Conservation (phyloP, 163 green algal species). For the Scenedesmus sp. region DNA sequence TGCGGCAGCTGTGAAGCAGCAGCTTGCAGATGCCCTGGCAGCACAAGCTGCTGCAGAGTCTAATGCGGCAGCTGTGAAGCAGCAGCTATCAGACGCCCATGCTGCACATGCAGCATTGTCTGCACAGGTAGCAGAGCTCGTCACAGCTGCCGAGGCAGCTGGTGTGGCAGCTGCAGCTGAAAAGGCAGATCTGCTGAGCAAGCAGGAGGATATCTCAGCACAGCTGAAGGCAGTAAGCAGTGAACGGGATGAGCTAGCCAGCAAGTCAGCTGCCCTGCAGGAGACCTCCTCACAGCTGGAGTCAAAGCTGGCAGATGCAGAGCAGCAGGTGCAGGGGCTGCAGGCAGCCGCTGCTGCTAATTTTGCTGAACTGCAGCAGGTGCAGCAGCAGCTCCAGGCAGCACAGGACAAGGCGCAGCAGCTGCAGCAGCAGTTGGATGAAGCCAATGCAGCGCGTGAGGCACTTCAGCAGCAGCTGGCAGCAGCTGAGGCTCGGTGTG, state of each 20-base stretch:
- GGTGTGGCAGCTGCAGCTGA: neutral
- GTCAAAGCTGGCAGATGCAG: neutral
- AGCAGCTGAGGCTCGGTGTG: neutral
- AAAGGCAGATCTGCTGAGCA: neutral
- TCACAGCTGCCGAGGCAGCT: neutral
- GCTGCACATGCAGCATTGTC: neutral
- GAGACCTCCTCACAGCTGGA: neutral
- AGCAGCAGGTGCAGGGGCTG: neutral
- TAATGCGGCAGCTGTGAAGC: neutral
- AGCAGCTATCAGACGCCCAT: neutral
- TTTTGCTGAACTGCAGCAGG: neutral
- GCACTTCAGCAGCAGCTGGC: neutral
- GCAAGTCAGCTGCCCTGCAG: neutral
- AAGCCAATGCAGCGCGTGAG: neutral
- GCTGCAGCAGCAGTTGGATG: slow-evolving; percentile 13
- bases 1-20: neutral
- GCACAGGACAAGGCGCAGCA: neutral
- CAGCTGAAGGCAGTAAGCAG: neutral
- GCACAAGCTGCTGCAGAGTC: neutral
- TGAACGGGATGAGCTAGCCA: neutral
- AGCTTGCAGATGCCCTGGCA: neutral
- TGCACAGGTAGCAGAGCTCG: neutral
- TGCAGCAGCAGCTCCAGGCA: neutral
- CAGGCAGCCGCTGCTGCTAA: neutral
- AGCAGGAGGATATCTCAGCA: neutral